Conservation (phyloP, 306 rosid species). For the Amphicarpaea edgeworthii region DNA sequence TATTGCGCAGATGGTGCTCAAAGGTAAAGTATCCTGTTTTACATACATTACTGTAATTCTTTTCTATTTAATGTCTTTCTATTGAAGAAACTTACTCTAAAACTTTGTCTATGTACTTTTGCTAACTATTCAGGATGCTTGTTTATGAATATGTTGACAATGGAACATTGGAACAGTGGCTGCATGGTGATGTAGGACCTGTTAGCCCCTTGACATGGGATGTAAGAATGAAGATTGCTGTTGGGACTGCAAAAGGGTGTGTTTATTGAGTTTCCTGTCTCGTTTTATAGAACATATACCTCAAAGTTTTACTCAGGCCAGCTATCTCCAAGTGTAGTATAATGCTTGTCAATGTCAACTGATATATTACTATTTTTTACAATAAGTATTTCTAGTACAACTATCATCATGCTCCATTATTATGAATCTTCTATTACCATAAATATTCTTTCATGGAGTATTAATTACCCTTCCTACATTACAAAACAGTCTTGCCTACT, state of each 20-base stretch:
- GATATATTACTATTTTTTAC: constrained; percentile 17
- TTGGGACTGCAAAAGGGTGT: constrained; percentile 96
- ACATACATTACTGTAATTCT: not conserved
- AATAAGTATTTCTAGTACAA: not conserved
- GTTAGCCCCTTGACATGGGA: constrained; percentile 97
- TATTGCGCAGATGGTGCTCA: constrained; percentile 93
- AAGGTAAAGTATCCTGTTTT: constrained; percentile 64
- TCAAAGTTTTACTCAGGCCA: not conserved
- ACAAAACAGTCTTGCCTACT: constrained; percentile 79
- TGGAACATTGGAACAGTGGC: constrained; percentile 98
- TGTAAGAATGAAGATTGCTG: constrained; percentile 84
- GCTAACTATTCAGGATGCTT: constrained; percentile 75
- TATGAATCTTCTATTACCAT: not conserved
- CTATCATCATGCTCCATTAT: not conserved
- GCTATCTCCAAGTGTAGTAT: not conserved
- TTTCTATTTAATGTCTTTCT: constrained; percentile 32
- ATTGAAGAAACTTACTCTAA: constrained; percentile 1
- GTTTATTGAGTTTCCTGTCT: constrained; percentile 38
- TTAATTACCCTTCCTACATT: constrained; percentile 25
- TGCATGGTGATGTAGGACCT: constrained; percentile 95
- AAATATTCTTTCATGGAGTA: constrained; percentile 2
- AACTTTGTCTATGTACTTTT: constrained; percentile 16
- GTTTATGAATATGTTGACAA: constrained; percentile 94
- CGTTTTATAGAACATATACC: constrained; percentile 25
- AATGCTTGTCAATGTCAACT: not conserved